phyloP scores from a whole-genome alignment of 768 basidiomycete genomes.

The Cystobasidium ongulense region DNA sequence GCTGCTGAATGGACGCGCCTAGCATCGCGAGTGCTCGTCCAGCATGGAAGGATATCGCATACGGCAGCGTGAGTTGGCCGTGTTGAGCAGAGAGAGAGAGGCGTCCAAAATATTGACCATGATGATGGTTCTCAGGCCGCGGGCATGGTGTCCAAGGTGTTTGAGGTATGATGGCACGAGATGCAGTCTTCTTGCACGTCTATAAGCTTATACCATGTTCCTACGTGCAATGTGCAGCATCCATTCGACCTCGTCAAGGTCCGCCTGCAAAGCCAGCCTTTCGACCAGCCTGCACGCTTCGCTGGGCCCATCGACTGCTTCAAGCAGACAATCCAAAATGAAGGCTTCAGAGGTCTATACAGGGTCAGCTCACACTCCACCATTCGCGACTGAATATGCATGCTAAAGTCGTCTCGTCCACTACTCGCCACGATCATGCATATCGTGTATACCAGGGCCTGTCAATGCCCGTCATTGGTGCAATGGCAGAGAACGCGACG shows the following conservation, averaged over 20 bases:
- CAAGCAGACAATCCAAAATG: conserved; percentile 65
- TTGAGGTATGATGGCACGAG: conserved; percentile 50
- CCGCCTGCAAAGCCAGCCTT: conserved; percentile 79
- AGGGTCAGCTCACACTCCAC: conserved; percentile 53
- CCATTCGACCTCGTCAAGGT: conserved; percentile 91
- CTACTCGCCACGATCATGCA: not conserved
- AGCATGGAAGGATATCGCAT: conserved; percentile 38
- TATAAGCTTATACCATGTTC: not conserved
- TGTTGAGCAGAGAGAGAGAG: not conserved
- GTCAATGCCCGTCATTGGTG: conserved; percentile 80
- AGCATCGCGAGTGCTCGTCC: not conserved
- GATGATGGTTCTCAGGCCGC: conserved; percentile 53
- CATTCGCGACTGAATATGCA: not conserved
- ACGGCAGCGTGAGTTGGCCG: conserved; percentile 36
- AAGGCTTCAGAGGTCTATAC: conserved; percentile 78
- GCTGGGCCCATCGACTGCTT: conserved; percentile 83
- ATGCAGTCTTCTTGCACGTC: not conserved
- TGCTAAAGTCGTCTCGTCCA: not conserved
- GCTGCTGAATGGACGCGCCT: conserved; percentile 15
- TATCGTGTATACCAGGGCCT: conserved; percentile 56
- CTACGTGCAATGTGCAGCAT: conserved; percentile 57
- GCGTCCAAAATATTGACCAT: not conserved
- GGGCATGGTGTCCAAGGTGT: conserved; percentile 76
- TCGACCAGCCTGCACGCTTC: conserved; percentile 63
- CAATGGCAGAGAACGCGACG: conserved; percentile 83